Evolutionary conservation across 1,284 basidiomycete species (phyloP).

Genomic region (Spongispora temasekensis): DNA sequence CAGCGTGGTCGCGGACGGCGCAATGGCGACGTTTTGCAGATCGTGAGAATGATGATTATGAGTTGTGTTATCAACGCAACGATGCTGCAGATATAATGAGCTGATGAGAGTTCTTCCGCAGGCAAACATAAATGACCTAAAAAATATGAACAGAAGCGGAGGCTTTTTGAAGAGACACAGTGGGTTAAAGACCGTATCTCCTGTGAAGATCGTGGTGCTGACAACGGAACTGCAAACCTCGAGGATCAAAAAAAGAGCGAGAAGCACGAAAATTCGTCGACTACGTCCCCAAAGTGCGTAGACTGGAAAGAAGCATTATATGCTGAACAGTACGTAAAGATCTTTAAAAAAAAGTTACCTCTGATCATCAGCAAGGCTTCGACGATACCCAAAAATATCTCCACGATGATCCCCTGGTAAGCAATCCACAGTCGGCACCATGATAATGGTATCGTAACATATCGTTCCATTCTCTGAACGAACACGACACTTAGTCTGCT

Average conservation of each 20-base stretch:
- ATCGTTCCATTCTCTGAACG: constrained; percentile 10
- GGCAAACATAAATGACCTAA: constrained; percentile 5
- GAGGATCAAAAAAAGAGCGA: constrained; percentile 9
- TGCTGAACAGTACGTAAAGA: neutral
- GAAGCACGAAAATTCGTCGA: constrained; percentile 5
- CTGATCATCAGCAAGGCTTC: constrained; percentile 15
- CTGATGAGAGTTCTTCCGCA: neutral
- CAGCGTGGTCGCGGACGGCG: neutral
- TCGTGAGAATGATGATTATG: constrained; percentile 4
- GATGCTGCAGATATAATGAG: constrained; percentile 2
- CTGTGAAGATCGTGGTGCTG: constrained; percentile 1
- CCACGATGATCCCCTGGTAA: constrained; percentile 10
- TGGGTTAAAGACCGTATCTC: constrained; percentile 4
- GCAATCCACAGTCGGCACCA: constrained; percentile 15
- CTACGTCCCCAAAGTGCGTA: constrained; percentile 13
- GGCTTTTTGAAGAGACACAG: constrained; percentile 12
- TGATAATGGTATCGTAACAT: neutral
- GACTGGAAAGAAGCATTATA: neutral
- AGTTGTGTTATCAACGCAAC: constrained; percentile 5
- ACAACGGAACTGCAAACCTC: constrained; percentile 6
- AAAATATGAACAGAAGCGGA: constrained; percentile 5
- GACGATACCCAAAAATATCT: constrained; percentile 10
- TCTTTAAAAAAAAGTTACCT: neutral
- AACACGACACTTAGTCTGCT: constrained; percentile 9
- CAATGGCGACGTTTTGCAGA: constrained; percentile 5